A percentile compares a stretch with the other conserved stretches of the same genome.
These are phyloP conservation scores for Colletotrichum orchidophilum DNA, from an alignment of 2,329 filamentous ascomycete species.

Conservation along the genomic window DNA sequence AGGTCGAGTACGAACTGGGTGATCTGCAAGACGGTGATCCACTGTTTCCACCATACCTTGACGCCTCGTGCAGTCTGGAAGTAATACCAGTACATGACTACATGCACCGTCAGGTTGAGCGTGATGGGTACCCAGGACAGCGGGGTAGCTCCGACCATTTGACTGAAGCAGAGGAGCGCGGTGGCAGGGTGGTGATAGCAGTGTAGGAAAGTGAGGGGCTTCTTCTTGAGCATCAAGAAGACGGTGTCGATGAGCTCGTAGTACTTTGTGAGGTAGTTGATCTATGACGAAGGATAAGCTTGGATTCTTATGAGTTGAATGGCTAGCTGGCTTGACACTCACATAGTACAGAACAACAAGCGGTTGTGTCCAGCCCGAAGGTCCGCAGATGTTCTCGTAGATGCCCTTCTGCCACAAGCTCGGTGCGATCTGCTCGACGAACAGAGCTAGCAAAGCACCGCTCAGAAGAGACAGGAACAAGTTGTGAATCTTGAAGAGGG, in stretches of 20 bases:
- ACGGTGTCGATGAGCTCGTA: constrained; percentile 87
- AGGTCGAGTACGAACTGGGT: constrained; percentile 90
- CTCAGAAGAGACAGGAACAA: constrained; percentile 84
- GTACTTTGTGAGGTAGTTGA: constrained; percentile 93
- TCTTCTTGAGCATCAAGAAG: constrained; percentile 94
- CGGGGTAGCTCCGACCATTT: constrained; percentile 83
- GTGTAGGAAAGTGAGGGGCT: constrained; percentile 92
- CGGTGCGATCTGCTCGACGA: constrained; percentile 82
- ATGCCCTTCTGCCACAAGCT: constrained; percentile 77
- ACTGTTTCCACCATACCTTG: constrained; percentile 95
- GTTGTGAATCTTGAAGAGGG: constrained; percentile 89
- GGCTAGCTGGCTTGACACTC: constrained; percentile 47
- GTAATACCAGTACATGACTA: constrained; percentile 98
- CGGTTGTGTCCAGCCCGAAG: constrained; percentile 81
- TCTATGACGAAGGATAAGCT: constrained; percentile 59
- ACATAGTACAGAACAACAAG: constrained; percentile 90
- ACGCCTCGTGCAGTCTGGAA: constrained; percentile 91
- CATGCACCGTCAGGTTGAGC: constrained; percentile 85
- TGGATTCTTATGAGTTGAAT: not conserved
- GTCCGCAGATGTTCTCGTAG: constrained; percentile 81
- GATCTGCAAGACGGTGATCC: constrained; percentile 91
- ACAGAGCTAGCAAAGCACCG: constrained; percentile 75
- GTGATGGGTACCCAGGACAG: constrained; percentile 89
- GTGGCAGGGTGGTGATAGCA: constrained; percentile 93
- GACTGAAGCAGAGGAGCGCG: constrained; percentile 88